Conservation (phyloP, 2,329 filamentous ascomycete genomes). For the Trichoderma cornu-damae region DNA sequence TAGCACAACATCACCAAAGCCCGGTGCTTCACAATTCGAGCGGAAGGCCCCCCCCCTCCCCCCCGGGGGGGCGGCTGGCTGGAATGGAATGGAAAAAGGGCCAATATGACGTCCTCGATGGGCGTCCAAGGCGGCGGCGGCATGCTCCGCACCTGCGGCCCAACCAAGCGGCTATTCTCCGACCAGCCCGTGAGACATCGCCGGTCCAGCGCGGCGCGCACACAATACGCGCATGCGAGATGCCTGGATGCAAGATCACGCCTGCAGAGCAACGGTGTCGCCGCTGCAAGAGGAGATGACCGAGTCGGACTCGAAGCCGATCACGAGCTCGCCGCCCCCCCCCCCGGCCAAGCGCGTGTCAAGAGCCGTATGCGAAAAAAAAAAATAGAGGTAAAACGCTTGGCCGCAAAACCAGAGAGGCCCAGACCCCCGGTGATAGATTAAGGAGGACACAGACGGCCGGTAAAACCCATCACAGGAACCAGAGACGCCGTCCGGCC, state of each 20-base stretch:
- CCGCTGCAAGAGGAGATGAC: constrained; percentile 17
- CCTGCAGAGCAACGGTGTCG: constrained; percentile 15
- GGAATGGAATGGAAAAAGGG: background rate
- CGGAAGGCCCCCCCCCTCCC: background rate
- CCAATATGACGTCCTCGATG: background rate
- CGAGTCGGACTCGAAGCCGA: constrained; percentile 17
- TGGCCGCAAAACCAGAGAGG: constrained; percentile 1
- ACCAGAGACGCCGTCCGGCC: constrained; percentile 2
- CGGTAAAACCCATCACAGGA: background rate
- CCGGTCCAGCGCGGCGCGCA: background rate
- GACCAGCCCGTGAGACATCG: constrained; percentile 9
- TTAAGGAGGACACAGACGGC: constrained; percentile 14
- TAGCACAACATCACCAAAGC: background rate
- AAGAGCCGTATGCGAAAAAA: constrained; percentile 5
- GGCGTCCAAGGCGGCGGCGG: background rate
- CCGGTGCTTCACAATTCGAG: constrained; percentile 7
- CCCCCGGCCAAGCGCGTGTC: constrained; percentile 16
- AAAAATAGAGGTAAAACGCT: constrained; percentile 14
- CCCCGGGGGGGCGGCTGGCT: no score
- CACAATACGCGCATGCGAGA: constrained; percentile 8
- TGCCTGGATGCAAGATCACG: constrained; percentile 14
- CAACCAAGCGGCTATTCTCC: constrained; percentile 11
- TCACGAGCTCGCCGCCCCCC: constrained; percentile 10
- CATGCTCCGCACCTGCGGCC: background rate
- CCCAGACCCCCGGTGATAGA: constrained; percentile 8